Evolutionary conservation across 257 asterid species (phyloP).

Genomic region (Scutellaria minor): DNA sequence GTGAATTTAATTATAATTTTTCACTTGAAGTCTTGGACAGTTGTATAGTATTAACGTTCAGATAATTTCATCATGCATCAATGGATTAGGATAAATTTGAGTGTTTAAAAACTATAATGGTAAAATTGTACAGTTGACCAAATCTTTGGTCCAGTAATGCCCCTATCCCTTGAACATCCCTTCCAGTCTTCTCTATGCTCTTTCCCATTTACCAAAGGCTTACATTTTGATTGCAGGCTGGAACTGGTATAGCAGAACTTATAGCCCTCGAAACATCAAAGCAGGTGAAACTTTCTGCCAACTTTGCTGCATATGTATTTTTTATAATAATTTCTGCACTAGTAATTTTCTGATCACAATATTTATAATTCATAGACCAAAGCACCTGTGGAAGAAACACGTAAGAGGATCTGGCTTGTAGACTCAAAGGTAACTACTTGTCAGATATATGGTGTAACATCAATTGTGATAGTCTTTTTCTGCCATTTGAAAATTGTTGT

Average conservation of each 20-base stretch:
- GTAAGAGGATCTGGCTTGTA: constrained; percentile 89
- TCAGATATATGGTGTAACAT: neutral
- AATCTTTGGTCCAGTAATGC: too few relatives aligned
- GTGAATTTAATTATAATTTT: too few relatives aligned
- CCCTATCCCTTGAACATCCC: neutral
- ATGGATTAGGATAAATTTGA: too few relatives aligned
- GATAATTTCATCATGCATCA: too few relatives aligned
- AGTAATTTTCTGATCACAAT: constrained; percentile 30
- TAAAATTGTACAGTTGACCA: too few relatives aligned
- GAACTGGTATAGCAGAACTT: constrained; percentile 97
- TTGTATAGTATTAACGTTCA: too few relatives aligned
- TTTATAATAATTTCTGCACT: neutral
- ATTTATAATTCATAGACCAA: constrained; percentile 48
- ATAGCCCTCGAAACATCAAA: constrained; percentile 91
- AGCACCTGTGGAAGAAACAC: constrained; percentile 61
- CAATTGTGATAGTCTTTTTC: constrained; percentile 2
- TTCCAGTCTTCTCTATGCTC: neutral
- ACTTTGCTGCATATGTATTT: constrained; percentile 1
- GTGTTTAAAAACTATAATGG: too few relatives aligned
- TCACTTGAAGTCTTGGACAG: too few relatives aligned
- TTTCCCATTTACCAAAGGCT: neutral
- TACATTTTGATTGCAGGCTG: constrained; percentile 71
- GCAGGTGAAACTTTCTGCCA: constrained; percentile 50
- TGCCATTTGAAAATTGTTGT: constrained; percentile 4
- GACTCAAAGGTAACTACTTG: constrained; percentile 80